These are phyloP conservation scores for Amyloporia xantha DNA, from an alignment of 768 basidiomycete genomes.

Conservation along the genomic window DNA sequence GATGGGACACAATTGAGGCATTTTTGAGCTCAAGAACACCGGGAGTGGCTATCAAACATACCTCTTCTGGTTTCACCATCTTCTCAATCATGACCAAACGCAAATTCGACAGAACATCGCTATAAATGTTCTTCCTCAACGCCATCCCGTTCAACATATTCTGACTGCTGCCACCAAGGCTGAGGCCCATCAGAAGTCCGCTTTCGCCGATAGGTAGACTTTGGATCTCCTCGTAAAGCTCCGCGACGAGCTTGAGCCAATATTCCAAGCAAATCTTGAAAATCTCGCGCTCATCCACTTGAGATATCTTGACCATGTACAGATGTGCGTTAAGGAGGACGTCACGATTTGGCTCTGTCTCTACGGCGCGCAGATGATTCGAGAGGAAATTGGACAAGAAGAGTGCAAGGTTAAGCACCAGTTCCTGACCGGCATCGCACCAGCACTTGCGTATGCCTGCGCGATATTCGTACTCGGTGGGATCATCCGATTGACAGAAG, in stretches of 20 bases:
- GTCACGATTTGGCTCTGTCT: slow-evolving; percentile 84
- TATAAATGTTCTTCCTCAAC: slow-evolving; percentile 89
- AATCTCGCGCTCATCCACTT: slow-evolving; percentile 97
- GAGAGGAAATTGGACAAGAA: slow-evolving; percentile 97
- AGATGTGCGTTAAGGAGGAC: slow-evolving; percentile 94
- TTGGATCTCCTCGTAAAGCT: slow-evolving; percentile 96
- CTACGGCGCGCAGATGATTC: slow-evolving; percentile 89
- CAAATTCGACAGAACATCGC: slow-evolving; percentile 90
- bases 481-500: slow-evolving; percentile 93
- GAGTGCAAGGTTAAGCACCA: slow-evolving; percentile 94
- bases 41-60: slow-evolving; percentile 27
- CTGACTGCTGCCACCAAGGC: slow-evolving; percentile 62
- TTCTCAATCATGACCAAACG: slow-evolving; percentile 94
- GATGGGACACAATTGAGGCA: slow-evolving; percentile 2
- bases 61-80: slow-evolving; percentile 99
- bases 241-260: slow-evolving; percentile 92
- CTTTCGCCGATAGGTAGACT: slow-evolving; percentile 83
- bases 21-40: slow-evolving; percentile 1
- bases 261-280: slow-evolving; percentile 99
- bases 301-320: slow-evolving; percentile 97
- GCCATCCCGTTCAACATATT: slow-evolving; percentile 73
- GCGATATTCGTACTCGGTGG: slow-evolving; percentile 94
- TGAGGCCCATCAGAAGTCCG: slow-evolving; percentile 83
- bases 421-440: slow-evolving; percentile 92
- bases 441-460: slow-evolving; percentile 81